phyloP scores from a whole-genome alignment of 768 basidiomycete genomes.

The Antrodiella citrinella region DNA sequence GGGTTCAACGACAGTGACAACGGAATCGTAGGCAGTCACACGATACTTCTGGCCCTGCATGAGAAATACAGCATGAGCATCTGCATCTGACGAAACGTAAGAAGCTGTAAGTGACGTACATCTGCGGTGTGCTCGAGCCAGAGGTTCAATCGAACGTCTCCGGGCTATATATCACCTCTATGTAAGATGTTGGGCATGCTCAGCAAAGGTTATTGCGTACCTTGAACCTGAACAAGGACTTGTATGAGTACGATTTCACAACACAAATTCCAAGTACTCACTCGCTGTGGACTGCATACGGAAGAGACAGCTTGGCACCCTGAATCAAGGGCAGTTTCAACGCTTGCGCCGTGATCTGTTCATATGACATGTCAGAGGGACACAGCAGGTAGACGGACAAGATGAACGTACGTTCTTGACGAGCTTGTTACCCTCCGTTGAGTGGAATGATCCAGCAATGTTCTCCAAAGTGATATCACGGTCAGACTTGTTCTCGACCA shows the following conservation, averaged over 20 bases:
- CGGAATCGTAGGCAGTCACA: constrained; percentile 64
- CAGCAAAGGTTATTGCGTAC: constrained; percentile 24
- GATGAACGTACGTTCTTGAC: constrained; percentile 57
- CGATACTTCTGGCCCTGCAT: constrained; percentile 48
- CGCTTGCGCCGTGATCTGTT: constrained; percentile 51
- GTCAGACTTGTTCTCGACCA: constrained; percentile 70
- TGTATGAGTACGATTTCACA: neutral
- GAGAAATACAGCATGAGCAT: no score
- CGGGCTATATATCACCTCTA: constrained; percentile 39
- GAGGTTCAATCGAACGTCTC: constrained; percentile 63
- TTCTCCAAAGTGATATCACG: constrained; percentile 60
- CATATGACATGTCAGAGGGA: neutral
- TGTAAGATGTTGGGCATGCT: neutral
- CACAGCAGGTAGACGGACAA: neutral
- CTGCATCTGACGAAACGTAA: neutral
- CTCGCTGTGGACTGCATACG: constrained; percentile 79
- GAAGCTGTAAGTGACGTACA: constrained; percentile 29
- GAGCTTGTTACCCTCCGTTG: constrained; percentile 52
- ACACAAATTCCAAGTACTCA: constrained; percentile 30
- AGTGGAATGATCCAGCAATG: constrained; percentile 60
- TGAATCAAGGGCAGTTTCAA: constrained; percentile 47
- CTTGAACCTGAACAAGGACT: constrained; percentile 69
- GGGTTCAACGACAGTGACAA: constrained; percentile 76
- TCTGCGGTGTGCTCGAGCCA: constrained; percentile 69
- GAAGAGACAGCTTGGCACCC: constrained; percentile 53